A percentile compares a stretch with the other conserved stretches of the same genome.
These are phyloP conservation scores for Austroboletus olivaceoglutinosus DNA, from an alignment of 1,284 basidiomycete species.

Conservation along the genomic window DNA sequence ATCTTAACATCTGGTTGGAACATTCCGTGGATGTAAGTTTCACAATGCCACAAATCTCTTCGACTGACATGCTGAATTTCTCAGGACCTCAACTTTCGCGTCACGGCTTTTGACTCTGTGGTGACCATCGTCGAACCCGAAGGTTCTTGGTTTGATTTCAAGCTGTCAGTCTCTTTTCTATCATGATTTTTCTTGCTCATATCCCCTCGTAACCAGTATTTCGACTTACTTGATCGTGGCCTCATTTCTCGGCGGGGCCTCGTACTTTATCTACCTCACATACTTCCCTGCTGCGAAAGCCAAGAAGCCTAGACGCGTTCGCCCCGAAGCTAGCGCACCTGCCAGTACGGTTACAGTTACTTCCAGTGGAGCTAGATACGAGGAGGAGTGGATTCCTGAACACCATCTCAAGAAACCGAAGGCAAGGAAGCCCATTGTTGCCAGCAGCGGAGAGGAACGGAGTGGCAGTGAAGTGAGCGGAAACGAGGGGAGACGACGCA, in stretches of 20 bases:
- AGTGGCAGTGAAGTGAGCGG: slow-evolving; percentile 60
- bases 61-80: slow-evolving; percentile 4
- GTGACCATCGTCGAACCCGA: slow-evolving; percentile 83
- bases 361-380: slow-evolving; percentile 71
- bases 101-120: slow-evolving; percentile 76
- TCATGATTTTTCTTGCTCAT: slow-evolving; percentile 4
- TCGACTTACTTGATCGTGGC: slow-evolving; percentile 74
- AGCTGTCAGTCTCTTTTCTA: slow-evolving; percentile 54
- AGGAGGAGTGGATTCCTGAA: slow-evolving; percentile 92
- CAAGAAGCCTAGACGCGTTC: slow-evolving; percentile 37
- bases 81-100: slow-evolving; percentile 56
- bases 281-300: slow-evolving; percentile 58
- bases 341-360: slow-evolving; percentile 63
- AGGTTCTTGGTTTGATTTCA: slow-evolving; percentile 75
- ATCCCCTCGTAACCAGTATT: slow-evolving; percentile 46
- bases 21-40: slow-evolving; percentile 59
- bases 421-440: slow-evolving; percentile 43
- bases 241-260: slow-evolving; percentile 61
- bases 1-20: slow-evolving; percentile 78
- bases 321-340: slow-evolving; percentile 50
- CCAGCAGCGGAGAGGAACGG: slow-evolving; percentile 66
- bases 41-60: slow-evolving; percentile 2
- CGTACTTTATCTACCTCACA: slow-evolving; percentile 67
- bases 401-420: slow-evolving; percentile 77
- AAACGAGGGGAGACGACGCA: slow-evolving; percentile 56